Evolutionary conservation across 345 rosid species (phyloP), one percentile per base, ranked within the genome.

Genomic region (Camelina sativa): DNA sequence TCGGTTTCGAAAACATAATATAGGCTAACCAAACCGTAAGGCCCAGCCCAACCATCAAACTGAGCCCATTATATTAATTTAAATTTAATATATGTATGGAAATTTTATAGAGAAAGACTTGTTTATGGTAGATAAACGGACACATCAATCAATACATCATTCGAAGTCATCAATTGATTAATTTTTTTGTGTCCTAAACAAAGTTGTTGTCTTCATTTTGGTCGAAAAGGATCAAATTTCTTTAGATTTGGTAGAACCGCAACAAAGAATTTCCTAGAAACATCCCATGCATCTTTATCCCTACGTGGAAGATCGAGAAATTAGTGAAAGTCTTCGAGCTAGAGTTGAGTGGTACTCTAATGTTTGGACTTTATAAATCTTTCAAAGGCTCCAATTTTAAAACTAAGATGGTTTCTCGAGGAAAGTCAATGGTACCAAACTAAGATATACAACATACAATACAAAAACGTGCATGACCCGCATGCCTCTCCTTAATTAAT

Each of bases 271-370:
- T 46, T 15, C 50, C 19, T 46, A n/a, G 50, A 44, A 13, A 44
- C 8, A 15, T 44, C 62, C 13, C 25, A 58, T 34, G 23, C 63
- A 59, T 16, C 25, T 11, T 44, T 35, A 59, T 60, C n/a, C 9
- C 2, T 37, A 37, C 30, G 30, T 37, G 65, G 65, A 60, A 37
- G 46, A 60, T 12, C 65, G 19, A 60, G 13, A 61, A 61, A 20
- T 60, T 38, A 47, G 8, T 19, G 7, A 51, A 66, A 51, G 48
- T 55, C 72, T 25, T 54, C 25, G 37, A 53, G 50, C 40, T 37
- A 51, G 17, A 43, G 30, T 48, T 16, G 23, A 32, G 70, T 47
- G 12, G 20, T 48, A 6, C 16, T 32, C 60, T 15, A 19, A 52
- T 20, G 20, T 22, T 35, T 66, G 34, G 43, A 38, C 28, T 28